Conservation (phyloP, 1,284 basidiomycete genomes). For the Ganoderma boninense region DNA sequence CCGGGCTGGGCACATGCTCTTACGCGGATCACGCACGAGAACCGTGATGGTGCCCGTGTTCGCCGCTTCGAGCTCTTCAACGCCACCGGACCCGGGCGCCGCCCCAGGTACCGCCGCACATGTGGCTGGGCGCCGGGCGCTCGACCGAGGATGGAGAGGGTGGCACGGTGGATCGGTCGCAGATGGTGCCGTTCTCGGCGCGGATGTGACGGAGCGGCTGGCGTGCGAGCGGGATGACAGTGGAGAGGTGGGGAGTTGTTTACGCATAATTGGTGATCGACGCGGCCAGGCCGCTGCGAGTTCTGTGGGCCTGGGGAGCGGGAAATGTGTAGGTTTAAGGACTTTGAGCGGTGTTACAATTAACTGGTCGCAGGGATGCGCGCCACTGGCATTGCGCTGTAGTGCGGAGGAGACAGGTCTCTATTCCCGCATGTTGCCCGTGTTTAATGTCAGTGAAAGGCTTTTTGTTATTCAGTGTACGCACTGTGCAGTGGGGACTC, state of each 20-base stretch:
- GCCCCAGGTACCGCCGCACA: not conserved
- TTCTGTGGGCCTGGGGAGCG: constrained; percentile 64
- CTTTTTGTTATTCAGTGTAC: too few relatives aligned
- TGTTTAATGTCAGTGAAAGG: too few relatives aligned
- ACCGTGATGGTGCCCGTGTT: constrained; percentile 82
- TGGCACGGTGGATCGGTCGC: constrained; percentile 58
- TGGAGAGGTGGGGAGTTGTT: constrained; percentile 35
- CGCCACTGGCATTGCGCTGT: too few relatives aligned
- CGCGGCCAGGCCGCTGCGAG: constrained; percentile 62
- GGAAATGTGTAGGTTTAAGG: constrained; percentile 71
- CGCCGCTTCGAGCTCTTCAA: constrained; percentile 75
- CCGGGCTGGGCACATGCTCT: constrained; percentile 68
- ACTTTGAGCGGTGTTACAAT: constrained; percentile 65
- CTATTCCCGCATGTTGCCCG: too few relatives aligned
- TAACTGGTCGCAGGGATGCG: not conserved
- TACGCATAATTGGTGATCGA: constrained; percentile 63
- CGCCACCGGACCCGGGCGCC: constrained; percentile 28
- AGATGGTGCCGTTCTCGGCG: constrained; percentile 70
- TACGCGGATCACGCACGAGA: constrained; percentile 87
- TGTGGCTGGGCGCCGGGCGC: constrained; percentile 1
- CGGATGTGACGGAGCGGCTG: constrained; percentile 71
- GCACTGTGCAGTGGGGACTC: too few relatives aligned
- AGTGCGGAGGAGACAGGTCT: too few relatives aligned
- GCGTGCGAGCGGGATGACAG: constrained; percentile 45
- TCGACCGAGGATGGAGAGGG: constrained; percentile 40